A percentile compares a stretch with the other conserved stretches of the same genome.
Evolutionary conservation across 2,329 filamentous ascomycete genomes (phyloP).

Genomic region (Clonostachys chloroleuca): DNA sequence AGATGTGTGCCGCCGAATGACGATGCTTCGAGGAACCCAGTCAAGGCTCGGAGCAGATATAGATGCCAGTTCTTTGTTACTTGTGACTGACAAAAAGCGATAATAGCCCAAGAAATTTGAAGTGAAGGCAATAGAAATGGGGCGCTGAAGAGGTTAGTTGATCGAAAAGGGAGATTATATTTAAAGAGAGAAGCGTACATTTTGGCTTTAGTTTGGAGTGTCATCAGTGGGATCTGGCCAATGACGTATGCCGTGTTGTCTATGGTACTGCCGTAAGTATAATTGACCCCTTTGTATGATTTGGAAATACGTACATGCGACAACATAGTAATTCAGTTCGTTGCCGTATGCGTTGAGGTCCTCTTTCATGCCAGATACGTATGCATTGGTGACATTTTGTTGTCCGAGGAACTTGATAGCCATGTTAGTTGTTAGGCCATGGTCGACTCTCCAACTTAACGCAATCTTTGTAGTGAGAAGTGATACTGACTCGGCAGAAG

Average conservation of each 20-base stretch:
- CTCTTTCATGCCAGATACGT: conserved; percentile 27
- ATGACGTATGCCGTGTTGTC: conserved; percentile 31
- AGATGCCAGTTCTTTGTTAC: conserved; percentile 15
- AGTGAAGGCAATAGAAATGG: conserved; percentile 13
- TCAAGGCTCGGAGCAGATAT: conserved; percentile 13
- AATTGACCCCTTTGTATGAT: not conserved
- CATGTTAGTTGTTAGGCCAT: not conserved
- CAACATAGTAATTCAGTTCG: conserved; percentile 15
- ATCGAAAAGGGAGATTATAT: not conserved
- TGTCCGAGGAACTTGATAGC: conserved; percentile 6
- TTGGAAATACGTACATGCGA: conserved; percentile 17
- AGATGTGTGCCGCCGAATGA: conserved; percentile 19
- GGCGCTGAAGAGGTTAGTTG: conserved; percentile 7
- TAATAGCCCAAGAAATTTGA: conserved; percentile 14
- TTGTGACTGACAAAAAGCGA: conserved; percentile 15
- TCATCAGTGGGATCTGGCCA: conserved; percentile 17
- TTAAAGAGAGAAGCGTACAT: conserved; percentile 6
- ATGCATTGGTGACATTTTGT: conserved; percentile 24
- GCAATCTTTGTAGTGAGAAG: not conserved
- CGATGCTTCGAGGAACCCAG: conserved; percentile 14
- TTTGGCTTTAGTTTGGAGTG: conserved; percentile 15
- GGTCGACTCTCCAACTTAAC: not conserved
- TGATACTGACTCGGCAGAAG: conserved; percentile 4
- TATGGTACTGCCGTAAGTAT: conserved; percentile 4
- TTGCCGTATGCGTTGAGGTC: conserved; percentile 22